phyloP scores from a whole-genome alignment of 768 basidiomycete genomes.

The Kwoniella shandongensis region DNA sequence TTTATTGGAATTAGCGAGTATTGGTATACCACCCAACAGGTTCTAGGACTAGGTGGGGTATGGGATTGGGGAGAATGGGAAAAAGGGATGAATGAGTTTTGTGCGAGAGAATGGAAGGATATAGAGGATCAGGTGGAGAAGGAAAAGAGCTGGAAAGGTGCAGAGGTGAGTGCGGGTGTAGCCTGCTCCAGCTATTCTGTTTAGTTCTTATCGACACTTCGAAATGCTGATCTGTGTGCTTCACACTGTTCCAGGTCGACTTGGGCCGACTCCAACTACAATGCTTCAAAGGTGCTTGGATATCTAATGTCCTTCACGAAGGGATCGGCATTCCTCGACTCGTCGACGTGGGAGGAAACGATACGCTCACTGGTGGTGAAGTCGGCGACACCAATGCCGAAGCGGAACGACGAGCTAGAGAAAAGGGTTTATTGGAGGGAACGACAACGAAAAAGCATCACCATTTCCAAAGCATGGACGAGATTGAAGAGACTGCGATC shows the following conservation, averaged over 20 bases:
- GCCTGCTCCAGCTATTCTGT: neutral
- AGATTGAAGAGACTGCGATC: slow-evolving; percentile 89
- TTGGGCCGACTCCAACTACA: slow-evolving; percentile 88
- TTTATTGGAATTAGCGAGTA: slow-evolving; percentile 99
- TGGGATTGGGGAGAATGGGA: slow-evolving; percentile 98
- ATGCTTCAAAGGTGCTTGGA: slow-evolving; percentile 99
- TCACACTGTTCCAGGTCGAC: slow-evolving; percentile 61
- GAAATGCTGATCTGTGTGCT: neutral
- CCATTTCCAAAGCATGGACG: slow-evolving; percentile 87
- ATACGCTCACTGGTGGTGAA: slow-evolving; percentile 60
- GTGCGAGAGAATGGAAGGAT: slow-evolving; percentile 71
- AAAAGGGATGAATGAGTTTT: slow-evolving; percentile 83
- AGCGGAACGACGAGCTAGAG: slow-evolving; percentile 71
- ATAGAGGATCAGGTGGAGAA: slow-evolving; percentile 68
- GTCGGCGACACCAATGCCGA: slow-evolving; percentile 58
- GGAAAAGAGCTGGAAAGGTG: slow-evolving; percentile 58
- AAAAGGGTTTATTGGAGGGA: slow-evolving; percentile 67
- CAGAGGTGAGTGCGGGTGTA: slow-evolving; percentile 55
- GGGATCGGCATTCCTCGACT: slow-evolving; percentile 93
- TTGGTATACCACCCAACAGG: slow-evolving; percentile 98
- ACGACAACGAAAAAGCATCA: slow-evolving; percentile 57
- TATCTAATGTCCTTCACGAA: slow-evolving; percentile 91
- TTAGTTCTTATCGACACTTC: neutral
- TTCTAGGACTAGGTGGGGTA: slow-evolving; percentile 88
- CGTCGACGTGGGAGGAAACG: slow-evolving; percentile 78